Conservation (phyloP, 495 filamentous ascomycete genomes). For the Friedmanniomyces endolithicus region DNA sequence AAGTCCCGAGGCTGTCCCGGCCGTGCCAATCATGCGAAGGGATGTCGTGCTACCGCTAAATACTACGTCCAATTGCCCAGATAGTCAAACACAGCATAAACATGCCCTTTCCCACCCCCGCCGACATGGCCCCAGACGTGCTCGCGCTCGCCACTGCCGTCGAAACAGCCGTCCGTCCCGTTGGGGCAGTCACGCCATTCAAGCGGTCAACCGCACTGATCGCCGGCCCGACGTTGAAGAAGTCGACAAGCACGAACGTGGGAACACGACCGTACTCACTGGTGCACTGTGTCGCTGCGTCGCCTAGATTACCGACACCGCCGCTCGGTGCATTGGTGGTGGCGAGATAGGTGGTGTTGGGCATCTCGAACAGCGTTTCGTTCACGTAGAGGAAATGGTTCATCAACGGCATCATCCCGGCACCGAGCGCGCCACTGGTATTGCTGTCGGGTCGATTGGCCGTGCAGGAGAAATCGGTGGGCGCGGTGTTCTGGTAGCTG, state of each 20-base stretch:
- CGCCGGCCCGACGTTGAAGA: slow-evolving; percentile 30
- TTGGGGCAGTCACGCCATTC: slow-evolving; percentile 24
- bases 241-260: slow-evolving; percentile 24
- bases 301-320: slow-evolving; percentile 23
- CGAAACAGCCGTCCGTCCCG: slow-evolving; percentile 14
- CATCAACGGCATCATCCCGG: slow-evolving; percentile 28
- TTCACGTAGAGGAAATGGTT: slow-evolving; percentile 25
- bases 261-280: slow-evolving; percentile 23
- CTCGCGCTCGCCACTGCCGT: background rate
- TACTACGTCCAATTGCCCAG: slow-evolving; percentile 1
- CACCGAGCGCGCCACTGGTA: slow-evolving; percentile 16
- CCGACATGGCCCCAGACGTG: background rate
- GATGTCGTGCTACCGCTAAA: background rate
- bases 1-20: too few relatives aligned
- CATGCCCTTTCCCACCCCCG: background rate
- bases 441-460: slow-evolving; percentile 22
- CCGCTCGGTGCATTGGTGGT: slow-evolving; percentile 20
- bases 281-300: slow-evolving; percentile 18
- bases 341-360: slow-evolving; percentile 3
- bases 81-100: slow-evolving; percentile 1
- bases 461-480: slow-evolving; percentile 25
- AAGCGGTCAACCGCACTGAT: slow-evolving; percentile 25
- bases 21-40: background rate
- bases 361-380: slow-evolving; percentile 21
- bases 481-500: slow-evolving; percentile 24